Percentiles rank a stretch among this genome's conserved stretches.
Conservation (phyloP, 176 grass and related monocot species). For the Hordeum marinum region DNA sequence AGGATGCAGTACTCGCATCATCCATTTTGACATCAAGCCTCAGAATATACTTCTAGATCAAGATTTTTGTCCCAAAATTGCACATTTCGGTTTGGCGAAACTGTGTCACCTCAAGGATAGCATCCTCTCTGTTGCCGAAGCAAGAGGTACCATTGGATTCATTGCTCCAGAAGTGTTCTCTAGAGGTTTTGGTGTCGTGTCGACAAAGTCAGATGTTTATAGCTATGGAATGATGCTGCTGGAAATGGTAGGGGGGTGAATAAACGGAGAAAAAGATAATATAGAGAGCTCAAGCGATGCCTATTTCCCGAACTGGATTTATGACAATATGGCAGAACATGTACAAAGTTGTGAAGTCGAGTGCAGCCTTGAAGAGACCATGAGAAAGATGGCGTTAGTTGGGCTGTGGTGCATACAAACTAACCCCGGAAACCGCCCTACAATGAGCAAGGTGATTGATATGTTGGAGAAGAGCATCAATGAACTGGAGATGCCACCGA, state of each 20-base stretch:
- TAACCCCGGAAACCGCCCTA: conserved; percentile 25
- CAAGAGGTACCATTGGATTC: conserved; percentile 64
- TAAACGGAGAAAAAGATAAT: neutral
- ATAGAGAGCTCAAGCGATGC: conserved; percentile 12
- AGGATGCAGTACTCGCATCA: conserved; percentile 42
- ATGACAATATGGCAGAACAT: conserved; percentile 27
- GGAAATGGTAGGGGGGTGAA: conserved; percentile 47
- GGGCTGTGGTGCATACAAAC: conserved; percentile 50
- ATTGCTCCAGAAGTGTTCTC: conserved; percentile 74
- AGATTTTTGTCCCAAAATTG: conserved; percentile 58
- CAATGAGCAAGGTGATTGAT: conserved; percentile 46
- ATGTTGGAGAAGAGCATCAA: conserved; percentile 44
- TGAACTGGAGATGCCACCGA: conserved; percentile 41
- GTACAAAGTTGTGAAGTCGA: conserved; percentile 15
- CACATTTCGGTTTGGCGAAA: conserved; percentile 67
- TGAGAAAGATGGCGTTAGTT: conserved; percentile 34
- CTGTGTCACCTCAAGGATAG: conserved; percentile 49
- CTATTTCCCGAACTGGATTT: conserved; percentile 51
- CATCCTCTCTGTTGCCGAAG: conserved; percentile 35
- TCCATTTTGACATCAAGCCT: conserved; percentile 89
- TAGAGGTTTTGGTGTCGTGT: conserved; percentile 43
- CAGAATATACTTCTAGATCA: conserved; percentile 60
- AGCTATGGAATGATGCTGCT: conserved; percentile 72
- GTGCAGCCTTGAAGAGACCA: conserved; percentile 3
- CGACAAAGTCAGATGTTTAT: conserved; percentile 62